Conservation (phyloP, 352 stramenopile species). For the Lagenidium sp. region DNA sequence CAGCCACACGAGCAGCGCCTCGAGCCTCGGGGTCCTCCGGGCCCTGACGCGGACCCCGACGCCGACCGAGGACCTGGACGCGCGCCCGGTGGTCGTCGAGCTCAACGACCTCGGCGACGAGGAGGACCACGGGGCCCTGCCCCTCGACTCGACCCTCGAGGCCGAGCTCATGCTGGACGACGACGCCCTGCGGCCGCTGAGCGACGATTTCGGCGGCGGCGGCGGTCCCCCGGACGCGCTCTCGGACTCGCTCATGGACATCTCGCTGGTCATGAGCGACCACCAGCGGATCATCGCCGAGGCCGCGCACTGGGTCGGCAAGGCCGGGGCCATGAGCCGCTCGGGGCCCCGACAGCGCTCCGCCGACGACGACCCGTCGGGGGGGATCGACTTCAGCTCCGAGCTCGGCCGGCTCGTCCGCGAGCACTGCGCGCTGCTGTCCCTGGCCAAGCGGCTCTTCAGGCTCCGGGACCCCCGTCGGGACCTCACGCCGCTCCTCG, state of each 20-base stretch:
- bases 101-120: conserved; percentile 8
- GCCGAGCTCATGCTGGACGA: conserved; percentile 2
- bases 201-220: background rate
- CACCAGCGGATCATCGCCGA: conserved; percentile 53
- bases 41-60: conserved; percentile 25
- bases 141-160: background rate
- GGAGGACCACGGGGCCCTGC: conserved; percentile 4
- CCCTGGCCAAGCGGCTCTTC: conserved; percentile 36
- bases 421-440: conserved; percentile 45
- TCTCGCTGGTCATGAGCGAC: conserved; percentile 72
- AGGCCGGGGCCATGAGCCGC: conserved; percentile 14
- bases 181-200: conserved; percentile 6
- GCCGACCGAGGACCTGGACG: conserved; percentile 4
- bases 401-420: conserved; percentile 45
- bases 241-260: conserved; percentile 51
- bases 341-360: conserved; percentile 10
- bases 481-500: conserved; percentile 38
- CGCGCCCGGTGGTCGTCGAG: background rate
- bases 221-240: conserved; percentile 12
- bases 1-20: conserved; percentile 37
- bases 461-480: conserved; percentile 34
- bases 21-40: conserved; percentile 22
- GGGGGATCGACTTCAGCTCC: conserved; percentile 19
- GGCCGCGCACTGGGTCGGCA: conserved; percentile 31
- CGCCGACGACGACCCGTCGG: background rate